Percentiles rank a stretch among this genome's conserved stretches.
Conservation (phyloP, 1,284 basidiomycete species). For the Microbotryomycetes sp. region DNA sequence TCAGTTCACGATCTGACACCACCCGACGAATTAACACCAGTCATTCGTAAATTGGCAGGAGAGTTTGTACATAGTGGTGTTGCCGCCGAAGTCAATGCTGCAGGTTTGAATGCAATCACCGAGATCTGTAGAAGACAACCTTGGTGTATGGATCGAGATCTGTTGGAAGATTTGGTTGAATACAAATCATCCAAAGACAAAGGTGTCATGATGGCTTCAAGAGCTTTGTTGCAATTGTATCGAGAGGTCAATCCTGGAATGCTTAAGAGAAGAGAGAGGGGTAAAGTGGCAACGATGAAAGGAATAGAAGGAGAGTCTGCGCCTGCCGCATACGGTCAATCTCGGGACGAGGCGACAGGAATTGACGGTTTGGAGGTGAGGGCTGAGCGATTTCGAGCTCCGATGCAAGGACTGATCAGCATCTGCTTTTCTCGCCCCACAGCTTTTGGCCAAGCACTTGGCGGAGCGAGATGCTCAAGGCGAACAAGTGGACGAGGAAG, state of each 20-base stretch:
- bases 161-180: conserved; percentile 85
- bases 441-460: conserved; percentile 85
- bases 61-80: conserved; percentile 99
- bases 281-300: conserved; percentile 32
- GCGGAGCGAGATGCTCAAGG: conserved; percentile 48
- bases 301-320: conserved; percentile 45
- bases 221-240: conserved; percentile 86
- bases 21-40: conserved; percentile 83
- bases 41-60: conserved; percentile 83
- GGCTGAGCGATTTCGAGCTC: too few relatives aligned
- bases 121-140: conserved; percentile 91
- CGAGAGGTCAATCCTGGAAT: conserved; percentile 92
- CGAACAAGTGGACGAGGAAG: conserved; percentile 59
- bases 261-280: conserved; percentile 81
- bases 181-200: conserved; percentile 95
- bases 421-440: neutral
- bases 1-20: conserved; percentile 94
- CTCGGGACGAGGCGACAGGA: conserved; percentile 59
- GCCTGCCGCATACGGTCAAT: conserved; percentile 74
- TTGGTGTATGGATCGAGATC: conserved; percentile 91
- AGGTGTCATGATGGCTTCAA: conserved; percentile 77
- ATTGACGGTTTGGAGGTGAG: conserved; percentile 83
- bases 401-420: too few relatives aligned
- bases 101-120: conserved; percentile 88
- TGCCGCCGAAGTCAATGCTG: conserved; percentile 83